Base-by-base conservation (phyloP, 1,284 basidiomycete genomes). In the Cryptococcus sp. region DNA sequence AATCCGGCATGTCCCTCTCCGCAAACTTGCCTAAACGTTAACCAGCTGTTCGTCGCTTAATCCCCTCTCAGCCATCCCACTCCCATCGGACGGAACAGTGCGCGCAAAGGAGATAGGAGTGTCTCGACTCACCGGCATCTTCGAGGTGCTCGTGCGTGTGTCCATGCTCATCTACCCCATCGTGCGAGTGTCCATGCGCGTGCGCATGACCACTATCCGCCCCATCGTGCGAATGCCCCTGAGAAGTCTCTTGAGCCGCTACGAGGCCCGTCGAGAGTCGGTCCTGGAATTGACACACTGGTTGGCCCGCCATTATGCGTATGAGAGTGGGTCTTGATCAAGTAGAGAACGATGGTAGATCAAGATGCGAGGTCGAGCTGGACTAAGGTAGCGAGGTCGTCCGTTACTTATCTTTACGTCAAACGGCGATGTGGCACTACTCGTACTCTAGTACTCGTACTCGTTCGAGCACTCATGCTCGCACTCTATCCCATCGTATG, bases 1-100 rank as follows among this genome's bases (percentile, higher is more conserved):
- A 97, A 68, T 97, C 85, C 11, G 94, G 94, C 69, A 97, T 73
- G 66, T 97, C 93, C 24, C 94, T 80, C 69, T 97, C 91, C 19
- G 86, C 77, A 66, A 85, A 98, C 71, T 90, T 97, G 41, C 94
- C 93, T 86, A 68, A 45, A 24, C 53, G 54, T 23, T 7, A 28
- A 16, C 28, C 18, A 2, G 16, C 16, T 51, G 44, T 50, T 56
- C 43, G 36, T 52, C 21, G 31, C 7, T 7, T 43, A 22, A 6
- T 31, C 18, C 28, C 12, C 21, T 22, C 18, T 6, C n/a, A 5
- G 19, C 7, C 11, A 28, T 11, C 6, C 16, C 39, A 26, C 19
- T 28, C 28, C 31, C 26, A 39, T 22, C 36, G n/a, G 4, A 14
- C 14, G n/a, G n/a, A n/a, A n/a, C n/a, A n/a, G n/a, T n/a, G 25